Evolutionary conservation across 176 grass and related monocot species (phyloP), one percentile per base, ranked within the genome.

Genomic region (Ananas comosus): DNA sequence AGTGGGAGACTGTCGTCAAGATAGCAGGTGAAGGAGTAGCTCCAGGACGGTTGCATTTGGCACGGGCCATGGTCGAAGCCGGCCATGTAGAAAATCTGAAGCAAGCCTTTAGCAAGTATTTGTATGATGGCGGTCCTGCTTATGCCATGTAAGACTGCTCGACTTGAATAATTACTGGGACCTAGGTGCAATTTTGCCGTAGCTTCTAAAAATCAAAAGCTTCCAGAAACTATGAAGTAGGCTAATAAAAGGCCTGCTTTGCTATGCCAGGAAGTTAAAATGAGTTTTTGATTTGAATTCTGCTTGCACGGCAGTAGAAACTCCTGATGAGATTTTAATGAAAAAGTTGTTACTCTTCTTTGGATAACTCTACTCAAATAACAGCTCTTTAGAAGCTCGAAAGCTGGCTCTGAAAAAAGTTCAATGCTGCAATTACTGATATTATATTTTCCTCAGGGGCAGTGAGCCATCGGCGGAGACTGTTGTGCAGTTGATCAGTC

Each of bases 21-120:
- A 93, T 99, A 87, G 83, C 94, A 81, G 94, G 94, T 54, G 87
- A 91, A 25, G 89, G 89, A 74, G 84, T 93, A 25, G 94, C 94
- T 57, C 94, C 89, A 73, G 89, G 94, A 33, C 76, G 94, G 75
- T 48, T 93, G 66, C 89, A 93, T 85, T 51, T 99, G 67, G 89
- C 89, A 14, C 80, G 89, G 76, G 94, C 94, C 58, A 76, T 99
- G 89, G 87, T 99, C 72, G 85, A 99, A 74, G 78, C 80, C 1
- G 89, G 94, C 50, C 56, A 91, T 75, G 90, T 99, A 51, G 82
- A 93, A 50, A 91, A 90, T 80, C 23, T 84, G 63, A 93, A 75
- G 72, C 81, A 93, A 81, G 94, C 90, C 70, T 99, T 99, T 63
- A 99, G 91, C 70, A 99, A 87, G 52, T 99, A 99, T 77, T 49